These are phyloP conservation scores for Rhodotorula sp. DNA, from an alignment of 1,284 basidiomycete genomes.

Conservation along the genomic window DNA sequence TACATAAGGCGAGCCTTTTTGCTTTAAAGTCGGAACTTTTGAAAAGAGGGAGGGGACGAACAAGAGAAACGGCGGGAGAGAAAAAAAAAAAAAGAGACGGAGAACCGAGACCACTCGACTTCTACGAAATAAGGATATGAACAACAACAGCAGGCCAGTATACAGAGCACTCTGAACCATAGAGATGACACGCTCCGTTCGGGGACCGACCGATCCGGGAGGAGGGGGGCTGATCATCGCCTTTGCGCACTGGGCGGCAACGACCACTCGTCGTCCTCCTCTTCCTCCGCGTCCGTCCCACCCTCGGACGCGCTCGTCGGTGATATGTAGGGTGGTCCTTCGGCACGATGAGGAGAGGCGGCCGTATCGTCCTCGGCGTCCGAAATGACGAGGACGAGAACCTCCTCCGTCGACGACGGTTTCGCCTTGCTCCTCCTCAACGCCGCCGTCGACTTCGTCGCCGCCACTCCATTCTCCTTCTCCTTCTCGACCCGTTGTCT, in stretches of 20 bases:
- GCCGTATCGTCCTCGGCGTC: constrained; percentile 13
- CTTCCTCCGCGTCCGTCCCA: neutral
- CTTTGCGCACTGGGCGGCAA: constrained; percentile 34
- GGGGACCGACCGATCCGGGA: neutral
- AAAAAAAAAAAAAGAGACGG: neutral
- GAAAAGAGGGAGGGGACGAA: neutral
- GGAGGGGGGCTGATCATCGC: neutral
- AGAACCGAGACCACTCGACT: neutral
- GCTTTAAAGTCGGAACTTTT: no score
- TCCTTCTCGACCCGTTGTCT: no score
- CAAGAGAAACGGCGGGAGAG: neutral
- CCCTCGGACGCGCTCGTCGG: neutral
- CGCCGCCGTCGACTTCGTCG: no score
- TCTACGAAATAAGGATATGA: neutral
- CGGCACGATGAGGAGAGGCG: no score
- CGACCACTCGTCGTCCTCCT: constrained; percentile 35
- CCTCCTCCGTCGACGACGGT: neutral
- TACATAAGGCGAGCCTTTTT: no score
- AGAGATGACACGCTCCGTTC: no score
- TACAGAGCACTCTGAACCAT: neutral
- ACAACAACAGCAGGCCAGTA: neutral
- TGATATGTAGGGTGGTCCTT: no score
- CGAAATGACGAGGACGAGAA: constrained; percentile 25
- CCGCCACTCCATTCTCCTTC: no score
- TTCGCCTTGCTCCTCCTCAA: neutral